A percentile compares a stretch with the other conserved stretches of the same genome.
Conservation (phyloP, 176 grass and related monocot species). For the Elaeis guineensis region DNA sequence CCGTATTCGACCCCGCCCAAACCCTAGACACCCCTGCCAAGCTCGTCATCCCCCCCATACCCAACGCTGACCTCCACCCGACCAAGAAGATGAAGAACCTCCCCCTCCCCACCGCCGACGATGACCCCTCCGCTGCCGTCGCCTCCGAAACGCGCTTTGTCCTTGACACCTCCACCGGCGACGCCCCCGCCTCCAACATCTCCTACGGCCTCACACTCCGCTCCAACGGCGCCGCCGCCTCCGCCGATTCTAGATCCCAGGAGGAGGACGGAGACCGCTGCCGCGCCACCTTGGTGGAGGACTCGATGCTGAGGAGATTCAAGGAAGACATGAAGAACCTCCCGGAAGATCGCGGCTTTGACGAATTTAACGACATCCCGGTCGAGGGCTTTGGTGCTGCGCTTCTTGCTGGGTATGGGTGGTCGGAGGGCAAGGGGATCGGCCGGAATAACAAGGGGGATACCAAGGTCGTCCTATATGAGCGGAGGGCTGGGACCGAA, state of each 20-base stretch:
- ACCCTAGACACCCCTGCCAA: constrained; percentile 25
- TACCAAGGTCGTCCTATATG: constrained; percentile 53
- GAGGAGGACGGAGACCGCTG: constrained; percentile 8
- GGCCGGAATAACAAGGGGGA: constrained; percentile 68
- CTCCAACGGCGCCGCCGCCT: constrained; percentile 4
- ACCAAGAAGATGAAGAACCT: constrained; percentile 40
- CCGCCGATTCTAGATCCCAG: not conserved
- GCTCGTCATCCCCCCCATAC: constrained; percentile 66
- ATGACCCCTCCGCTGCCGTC: constrained; percentile 41
- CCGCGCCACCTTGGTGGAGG: constrained; percentile 5
- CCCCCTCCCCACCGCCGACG: constrained; percentile 67
- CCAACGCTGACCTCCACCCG: constrained; percentile 54
- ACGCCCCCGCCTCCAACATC: constrained; percentile 47
- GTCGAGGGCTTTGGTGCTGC: constrained; percentile 70
- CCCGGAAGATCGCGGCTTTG: constrained; percentile 60
- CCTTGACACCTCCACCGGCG: constrained; percentile 63
- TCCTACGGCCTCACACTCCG: constrained; percentile 60
- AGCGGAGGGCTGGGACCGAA: constrained; percentile 44
- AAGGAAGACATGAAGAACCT: constrained; percentile 71
- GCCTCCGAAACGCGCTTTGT: constrained; percentile 42
- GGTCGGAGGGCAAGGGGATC: constrained; percentile 68
- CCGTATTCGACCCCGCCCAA: constrained; percentile 70
- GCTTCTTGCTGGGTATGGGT: constrained; percentile 76
- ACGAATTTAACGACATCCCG: constrained; percentile 56
- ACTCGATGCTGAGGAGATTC: constrained; percentile 55